Evolutionary conservation across 2,329 filamentous ascomycete species (phyloP), one percentile per base, ranked within the genome.

Genomic region (Aspergillus novoparasiticus): DNA sequence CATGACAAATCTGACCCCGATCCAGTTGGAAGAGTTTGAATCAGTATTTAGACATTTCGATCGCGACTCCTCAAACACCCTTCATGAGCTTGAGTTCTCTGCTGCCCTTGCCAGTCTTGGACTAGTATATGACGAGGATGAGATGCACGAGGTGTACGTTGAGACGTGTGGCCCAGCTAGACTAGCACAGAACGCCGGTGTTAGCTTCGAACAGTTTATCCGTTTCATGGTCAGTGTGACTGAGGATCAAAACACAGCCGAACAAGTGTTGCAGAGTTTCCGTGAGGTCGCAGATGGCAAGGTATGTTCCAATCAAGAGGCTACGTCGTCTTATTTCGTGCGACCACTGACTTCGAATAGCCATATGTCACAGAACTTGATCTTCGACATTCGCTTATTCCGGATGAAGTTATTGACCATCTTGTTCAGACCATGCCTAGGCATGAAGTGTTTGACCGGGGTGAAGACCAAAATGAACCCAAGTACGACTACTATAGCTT

Each of bases 221-320:
- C 89, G 92, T 45, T 99, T 99, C 84, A 99, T 99, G 95, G 95
- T 99, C 55, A 93, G 96, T 71, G 95, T 97, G 57, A 99, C 95
- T 14, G 95, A 99, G 80, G 95, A 99, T 75, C 95, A 99, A 81
- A 97, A 99, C 78, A 97, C 94, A 4, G 95, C 95, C 14, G 95
- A 98, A 79, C 95, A 99, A 78, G 95, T 99, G 6, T 98, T 95
- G 83, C 94, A 99, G 81, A 96, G 91, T 67, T 99, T 99, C 87
- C 89, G 90, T 62, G 95, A 99, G 80, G 95, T 99, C 53, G 95
- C 95, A 21, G 95, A 99, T 81, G 95, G 95, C 69, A 99, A 99
- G 82, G 85, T 86, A 76, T 69, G 82, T 68, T 57, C 51, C 19
- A 61, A 6, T 26, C 59, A 10, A 26, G 16, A 34, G 39, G 26